phyloP scores from a whole-genome alignment of 768 basidiomycete species.

The Rhodotorula sphaerocarpa region DNA sequence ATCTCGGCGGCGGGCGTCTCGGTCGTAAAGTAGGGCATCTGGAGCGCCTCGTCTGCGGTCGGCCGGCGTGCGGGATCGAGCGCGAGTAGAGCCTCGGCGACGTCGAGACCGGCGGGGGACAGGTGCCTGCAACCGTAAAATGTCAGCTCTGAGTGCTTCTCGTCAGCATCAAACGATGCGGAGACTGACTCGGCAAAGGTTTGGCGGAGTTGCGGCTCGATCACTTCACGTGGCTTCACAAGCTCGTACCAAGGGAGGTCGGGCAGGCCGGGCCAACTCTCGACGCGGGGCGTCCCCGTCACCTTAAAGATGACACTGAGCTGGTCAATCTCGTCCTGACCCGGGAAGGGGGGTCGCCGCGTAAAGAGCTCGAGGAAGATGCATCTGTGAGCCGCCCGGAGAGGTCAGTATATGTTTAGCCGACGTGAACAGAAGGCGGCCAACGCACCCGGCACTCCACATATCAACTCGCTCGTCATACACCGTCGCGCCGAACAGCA shows the following conservation, averaged over 20 bases:
- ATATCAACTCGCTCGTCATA: conserved; percentile 98
- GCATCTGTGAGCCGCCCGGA: conserved; percentile 54
- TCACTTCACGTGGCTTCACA: conserved; percentile 73
- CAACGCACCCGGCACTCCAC: conserved; percentile 99
- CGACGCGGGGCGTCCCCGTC: conserved; percentile 65
- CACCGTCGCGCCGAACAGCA: conserved; percentile 86
- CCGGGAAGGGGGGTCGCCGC: conserved; percentile 94
- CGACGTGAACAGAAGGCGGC: conserved; percentile 87
- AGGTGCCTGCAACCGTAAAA: conserved; percentile 51
- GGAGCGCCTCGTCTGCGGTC: conserved; percentile 70
- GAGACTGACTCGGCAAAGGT: conserved; percentile 67
- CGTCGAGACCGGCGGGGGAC: conserved; percentile 74
- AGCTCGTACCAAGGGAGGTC: conserved; percentile 96
- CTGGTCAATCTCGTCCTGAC: conserved; percentile 94
- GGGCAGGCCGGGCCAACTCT: conserved; percentile 64
- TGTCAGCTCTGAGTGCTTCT: not conserved
- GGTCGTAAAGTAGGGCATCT: conserved; percentile 69
- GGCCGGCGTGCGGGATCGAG: conserved; percentile 72
- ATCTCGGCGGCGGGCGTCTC: conserved; percentile 67
- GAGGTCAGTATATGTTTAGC: conserved; percentile 47
- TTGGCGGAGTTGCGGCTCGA: conserved; percentile 68
- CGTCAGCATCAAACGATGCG: too few species aligned
- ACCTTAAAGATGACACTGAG: conserved; percentile 85
- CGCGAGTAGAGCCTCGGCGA: conserved; percentile 70
- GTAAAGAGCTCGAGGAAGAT: conserved; percentile 97